phyloP scores from a whole-genome alignment of 805 yeast genomes.

The Candida alai region DNA sequence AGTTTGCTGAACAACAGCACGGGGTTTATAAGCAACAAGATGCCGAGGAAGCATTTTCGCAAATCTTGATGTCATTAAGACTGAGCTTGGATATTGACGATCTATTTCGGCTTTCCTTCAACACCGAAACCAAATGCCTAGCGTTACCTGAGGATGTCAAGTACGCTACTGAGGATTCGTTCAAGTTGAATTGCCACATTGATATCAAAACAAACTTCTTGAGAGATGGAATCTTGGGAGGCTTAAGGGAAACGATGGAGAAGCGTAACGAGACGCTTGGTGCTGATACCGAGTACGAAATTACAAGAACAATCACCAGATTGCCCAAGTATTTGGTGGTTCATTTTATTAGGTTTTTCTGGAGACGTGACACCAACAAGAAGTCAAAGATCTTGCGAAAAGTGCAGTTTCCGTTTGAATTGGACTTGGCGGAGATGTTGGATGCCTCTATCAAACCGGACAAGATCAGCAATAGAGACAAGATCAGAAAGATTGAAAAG shows the following conservation, averaged over 20 bases:
- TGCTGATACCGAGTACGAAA: slow-evolving; percentile 66
- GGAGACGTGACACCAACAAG: slow-evolving; percentile 89
- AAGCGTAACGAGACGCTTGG: slow-evolving; percentile 71
- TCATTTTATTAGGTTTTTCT: slow-evolving; percentile 90
- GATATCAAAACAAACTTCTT: slow-evolving; percentile 80
- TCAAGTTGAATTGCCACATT: slow-evolving; percentile 87
- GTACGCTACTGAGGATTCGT: slow-evolving; percentile 43
- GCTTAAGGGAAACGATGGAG: slow-evolving; percentile 72
- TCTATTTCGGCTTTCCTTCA: slow-evolving; percentile 63
- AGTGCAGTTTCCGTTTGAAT: slow-evolving; percentile 91
- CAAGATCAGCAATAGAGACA: slow-evolving; percentile 71
- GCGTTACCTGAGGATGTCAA: slow-evolving; percentile 32
- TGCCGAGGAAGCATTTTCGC: slow-evolving; percentile 94
- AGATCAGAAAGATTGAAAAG: slow-evolving; percentile 70
- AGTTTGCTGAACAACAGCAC: slow-evolving; percentile 71
- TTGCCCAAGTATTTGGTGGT: slow-evolving; percentile 86
- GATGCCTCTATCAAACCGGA: slow-evolving; percentile 70
- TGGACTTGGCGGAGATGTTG: slow-evolving; percentile 82
- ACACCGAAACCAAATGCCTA: slow-evolving; percentile 60
- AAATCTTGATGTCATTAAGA: slow-evolving; percentile 55
- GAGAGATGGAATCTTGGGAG: slow-evolving; percentile 75
- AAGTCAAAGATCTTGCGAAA: slow-evolving; percentile 92
- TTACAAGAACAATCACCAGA: slow-evolving; percentile 58
- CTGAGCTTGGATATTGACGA: slow-evolving; percentile 48
- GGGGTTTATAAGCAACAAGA: slow-evolving; percentile 93